Conservation (phyloP, 164 flowering plant genomes). For the Magnolia kwangsiensis region DNA sequence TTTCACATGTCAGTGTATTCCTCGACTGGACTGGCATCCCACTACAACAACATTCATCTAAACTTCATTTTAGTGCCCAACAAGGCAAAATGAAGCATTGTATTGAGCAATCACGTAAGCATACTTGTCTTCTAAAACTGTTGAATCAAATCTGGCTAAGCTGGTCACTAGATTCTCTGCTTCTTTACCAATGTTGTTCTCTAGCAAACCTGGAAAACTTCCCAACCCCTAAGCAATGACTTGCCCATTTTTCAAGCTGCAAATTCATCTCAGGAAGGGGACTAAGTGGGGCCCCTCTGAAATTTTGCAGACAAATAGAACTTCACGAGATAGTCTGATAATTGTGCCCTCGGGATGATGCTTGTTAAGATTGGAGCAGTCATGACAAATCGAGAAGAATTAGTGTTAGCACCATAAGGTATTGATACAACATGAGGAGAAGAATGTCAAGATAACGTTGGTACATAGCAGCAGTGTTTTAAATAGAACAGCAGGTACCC, state of each 20-base stretch:
- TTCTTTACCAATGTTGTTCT: constrained; percentile 47
- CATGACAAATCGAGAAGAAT: constrained; percentile 53
- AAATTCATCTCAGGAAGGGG: constrained; percentile 69
- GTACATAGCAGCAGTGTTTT: too few relatives aligned
- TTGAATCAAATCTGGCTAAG: constrained; percentile 56
- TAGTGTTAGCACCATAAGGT: constrained; percentile 67
- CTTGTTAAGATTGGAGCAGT: constrained; percentile 66
- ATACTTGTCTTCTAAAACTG: constrained; percentile 35
- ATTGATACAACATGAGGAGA: constrained; percentile 58
- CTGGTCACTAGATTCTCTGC: constrained; percentile 64
- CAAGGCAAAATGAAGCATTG: constrained; percentile 47
- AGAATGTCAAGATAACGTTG: background rate
- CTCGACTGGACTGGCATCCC: constrained; percentile 18
- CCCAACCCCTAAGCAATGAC: constrained; percentile 62
- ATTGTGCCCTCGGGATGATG: constrained; percentile 57
- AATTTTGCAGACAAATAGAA: constrained; percentile 64
- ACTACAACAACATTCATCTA: constrained; percentile 56
- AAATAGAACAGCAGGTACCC: too few relatives aligned
- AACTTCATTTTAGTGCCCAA: constrained; percentile 68
- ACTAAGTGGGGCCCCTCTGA: constrained; percentile 48
- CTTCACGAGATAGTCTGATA: constrained; percentile 52
- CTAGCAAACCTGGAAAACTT: constrained; percentile 72
- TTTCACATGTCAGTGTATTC: background rate
- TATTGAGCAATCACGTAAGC: constrained; percentile 82
- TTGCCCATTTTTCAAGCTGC: constrained; percentile 35